Evolutionary conservation across 192 early-diverging fungal species (phyloP), one percentile per base, ranked within the genome.

Genomic region (Entomortierella chlamydospora): DNA sequence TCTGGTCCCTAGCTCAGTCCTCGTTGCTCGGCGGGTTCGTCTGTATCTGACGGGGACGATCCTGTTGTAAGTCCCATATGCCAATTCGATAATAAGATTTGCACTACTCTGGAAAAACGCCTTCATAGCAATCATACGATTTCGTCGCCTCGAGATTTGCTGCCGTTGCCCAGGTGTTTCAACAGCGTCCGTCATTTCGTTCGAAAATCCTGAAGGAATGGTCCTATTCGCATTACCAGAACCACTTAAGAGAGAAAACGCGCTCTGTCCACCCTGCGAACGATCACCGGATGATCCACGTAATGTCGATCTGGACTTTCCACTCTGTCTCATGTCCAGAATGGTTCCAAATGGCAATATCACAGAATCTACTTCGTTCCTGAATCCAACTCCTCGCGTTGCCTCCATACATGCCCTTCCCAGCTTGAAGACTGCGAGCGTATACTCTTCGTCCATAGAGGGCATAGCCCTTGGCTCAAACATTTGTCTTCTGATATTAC

Each of bases 351-450:
- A 28, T 9, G 82, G 82, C 6, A 83, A 65, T 6, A 74, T 66
- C 12, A 85, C 74, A 3, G 77, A 72, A 47, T 84, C 71, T 13
- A 81, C 50, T 47, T 85, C 84, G 37, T 85, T 85, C 34, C 78
- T 73, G 54, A 77, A 82, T 25, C 84, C 84, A 34, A 81, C 73
- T 9, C 77, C 73, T 25, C 79, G 64, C 28, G 80, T 85, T 2
- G 84, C 82, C 58, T 85, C 84, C 54, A 85, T 73, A 39, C 83
- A 84, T 12, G 83, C 83, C 34, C 72, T 70, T 20, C 84, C 82
- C n/a, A 85, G 60, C 39, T 79, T 81, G 67, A 83, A 85, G n/a
- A 85, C 70, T 29, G 84, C 84, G 6, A 83, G 50, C 10, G 78
- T 73, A 61, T 81, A 85, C 51, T 85, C 84, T 57, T 85, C 77